Percentiles rank a stretch among this genome's conserved stretches.
phyloP scores from a whole-genome alignment of 192 early-diverging fungal genomes.

The Helicostylum pulchrum region DNA sequence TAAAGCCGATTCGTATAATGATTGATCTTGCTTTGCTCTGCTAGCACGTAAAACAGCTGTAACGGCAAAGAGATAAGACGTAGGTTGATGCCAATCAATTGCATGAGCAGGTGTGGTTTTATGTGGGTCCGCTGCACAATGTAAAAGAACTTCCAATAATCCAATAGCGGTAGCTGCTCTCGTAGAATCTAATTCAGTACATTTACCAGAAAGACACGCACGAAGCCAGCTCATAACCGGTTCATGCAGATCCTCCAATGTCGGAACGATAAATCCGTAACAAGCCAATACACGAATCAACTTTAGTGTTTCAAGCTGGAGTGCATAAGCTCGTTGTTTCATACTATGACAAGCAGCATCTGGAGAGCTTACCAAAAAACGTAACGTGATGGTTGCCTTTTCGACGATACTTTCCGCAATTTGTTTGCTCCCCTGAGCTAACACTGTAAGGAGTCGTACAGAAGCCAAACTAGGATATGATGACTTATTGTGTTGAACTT shows the following conservation, averaged over 20 bases:
- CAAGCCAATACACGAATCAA: slow-evolving; percentile 40
- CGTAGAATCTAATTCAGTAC: neutral
- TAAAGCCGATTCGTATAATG: slow-evolving; percentile 1
- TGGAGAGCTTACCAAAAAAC: slow-evolving; percentile 44
- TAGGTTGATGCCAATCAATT: slow-evolving; percentile 47
- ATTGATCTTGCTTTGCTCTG: neutral
- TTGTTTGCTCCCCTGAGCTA: slow-evolving; percentile 41
- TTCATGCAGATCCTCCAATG: slow-evolving; percentile 38
- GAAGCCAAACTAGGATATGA: slow-evolving; percentile 25
- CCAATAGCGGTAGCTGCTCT: slow-evolving; percentile 31
- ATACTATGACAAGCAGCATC: slow-evolving; percentile 9
- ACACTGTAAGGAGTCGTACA: slow-evolving; percentile 33
- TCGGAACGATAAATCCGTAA: slow-evolving; percentile 53
- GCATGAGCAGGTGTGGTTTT: slow-evolving; percentile 44
- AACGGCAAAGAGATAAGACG: slow-evolving; percentile 33
- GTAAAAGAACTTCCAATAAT: slow-evolving; percentile 33
- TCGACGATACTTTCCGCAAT: slow-evolving; percentile 41
- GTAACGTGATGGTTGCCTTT: slow-evolving; percentile 27
- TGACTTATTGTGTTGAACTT: slow-evolving; percentile 1
- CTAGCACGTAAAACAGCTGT: slow-evolving; percentile 15
- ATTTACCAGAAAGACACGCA: neutral
- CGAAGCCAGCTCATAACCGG: slow-evolving; percentile 32
- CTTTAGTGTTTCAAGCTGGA: slow-evolving; percentile 39
- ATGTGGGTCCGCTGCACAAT: slow-evolving; percentile 45
- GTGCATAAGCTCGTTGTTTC: slow-evolving; percentile 27